Evolutionary conservation across 805 yeast genomes (phyloP), one percentile per base, ranked within the genome.

Genomic region (Cyberlindnera mississippiensis): DNA sequence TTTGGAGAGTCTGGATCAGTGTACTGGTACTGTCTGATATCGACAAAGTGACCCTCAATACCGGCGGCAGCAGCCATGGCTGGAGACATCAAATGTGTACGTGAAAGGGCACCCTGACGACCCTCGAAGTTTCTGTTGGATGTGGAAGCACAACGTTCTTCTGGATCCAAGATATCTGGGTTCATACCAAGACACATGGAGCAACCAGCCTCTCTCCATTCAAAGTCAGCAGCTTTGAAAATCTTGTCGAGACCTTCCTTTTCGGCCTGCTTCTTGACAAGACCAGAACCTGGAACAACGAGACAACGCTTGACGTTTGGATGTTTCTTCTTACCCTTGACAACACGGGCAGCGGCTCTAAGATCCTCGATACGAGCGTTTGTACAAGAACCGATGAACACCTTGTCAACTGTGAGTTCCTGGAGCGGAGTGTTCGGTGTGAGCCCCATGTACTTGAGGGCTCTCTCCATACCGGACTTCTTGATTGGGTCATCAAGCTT

Each of bases 11-110:
- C 82, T 51, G 74, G 77, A 49, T 73, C 75, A 48, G 73, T 69
- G 66, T 78, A 84, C 46, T 78, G 69, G 64, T 76, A 86, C 42
- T 86, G 83, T 68, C 99, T 82, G 55, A 90, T 90, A 62, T 93
- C 99, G 35, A 85, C 76, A 57, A 93, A 82, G 59, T 82, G 88
- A 53, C 99, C 99, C 42, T 75, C 76, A 53, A 93, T 82, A 57
- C 90, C 96, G 15, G 99, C 98, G 16, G 98, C 97, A 26, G 99
- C 99, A 36, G 99, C 99, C 99, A 93, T 93, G 17, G 96, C 96
- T 30, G 99, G 99, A 12, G 96, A 87, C 96, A 91, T 88, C 62
- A 93, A 76, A 64, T 93, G 99, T 15, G 99, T 93, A 71, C 99
- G 80, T 14, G 96, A 88, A 46, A 69, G 71, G 39, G 96, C 96